Conservation (phyloP, 2,329 filamentous ascomycete species). For the Colletotrichum tamarilloi region DNA sequence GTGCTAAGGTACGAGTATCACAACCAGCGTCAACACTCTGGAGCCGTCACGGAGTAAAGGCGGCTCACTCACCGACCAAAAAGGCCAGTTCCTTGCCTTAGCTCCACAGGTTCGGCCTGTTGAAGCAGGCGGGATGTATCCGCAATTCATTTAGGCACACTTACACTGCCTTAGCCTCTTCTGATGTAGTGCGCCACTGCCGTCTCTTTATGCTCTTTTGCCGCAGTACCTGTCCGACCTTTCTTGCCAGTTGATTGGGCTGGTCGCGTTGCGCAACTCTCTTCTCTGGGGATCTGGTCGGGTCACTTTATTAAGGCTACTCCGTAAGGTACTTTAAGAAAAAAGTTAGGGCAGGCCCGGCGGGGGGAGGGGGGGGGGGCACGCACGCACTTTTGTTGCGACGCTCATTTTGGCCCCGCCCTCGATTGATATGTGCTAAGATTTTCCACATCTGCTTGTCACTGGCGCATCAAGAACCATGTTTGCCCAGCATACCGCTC, state of each 20-base stretch:
- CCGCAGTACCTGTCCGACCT: neutral
- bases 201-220: neutral
- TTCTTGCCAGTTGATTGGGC: neutral
- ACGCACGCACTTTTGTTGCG: slow-evolving; percentile 8
- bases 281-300: neutral
- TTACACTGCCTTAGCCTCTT: neutral
- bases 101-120: neutral
- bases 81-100: neutral
- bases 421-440: neutral
- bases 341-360: neutral
- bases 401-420: neutral
- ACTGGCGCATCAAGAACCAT: slow-evolving; percentile 5
- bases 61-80: neutral
- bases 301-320: too few relatives aligned
- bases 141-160: neutral
- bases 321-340: too few relatives aligned
- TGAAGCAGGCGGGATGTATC: neutral
- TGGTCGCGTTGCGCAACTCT: neutral
- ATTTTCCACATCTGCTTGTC: neutral
- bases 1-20: neutral
- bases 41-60: neutral
- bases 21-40: neutral
- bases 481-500: neutral
- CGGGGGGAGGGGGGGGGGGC: too few relatives aligned
- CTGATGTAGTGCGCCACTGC: neutral